Base-by-base conservation (phyloP, 352 stramenopile species). In the Phytophthora foliorum region DNA sequence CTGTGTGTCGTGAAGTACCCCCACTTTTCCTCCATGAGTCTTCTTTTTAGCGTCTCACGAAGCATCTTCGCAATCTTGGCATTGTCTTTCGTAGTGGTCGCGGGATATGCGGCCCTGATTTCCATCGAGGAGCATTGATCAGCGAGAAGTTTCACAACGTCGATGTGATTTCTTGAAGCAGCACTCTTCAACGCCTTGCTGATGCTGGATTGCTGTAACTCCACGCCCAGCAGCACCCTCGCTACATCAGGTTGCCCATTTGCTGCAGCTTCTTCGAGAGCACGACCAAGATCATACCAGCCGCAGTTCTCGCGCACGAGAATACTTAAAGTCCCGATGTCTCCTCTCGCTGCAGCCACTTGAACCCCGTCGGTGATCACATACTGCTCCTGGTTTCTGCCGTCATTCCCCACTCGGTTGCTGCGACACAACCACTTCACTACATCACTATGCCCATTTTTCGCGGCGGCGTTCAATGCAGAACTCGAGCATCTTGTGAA, bases 381-480 rank as follows among this genome's bases (percentile, higher is more conserved):
- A 16, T 49, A 49, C n/a, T 19, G 42, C 42, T 29, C 42, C n/a
- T 11, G 19, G 42, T 45, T 16, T 19, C 11, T 19, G 36, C 3
- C 36, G 9, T 8, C 19, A 49, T 49, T 27, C 7, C 42, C n/a
- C n/a, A 25, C 3, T 25, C 41, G 41, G n/a, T 27, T 49, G 19
- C 7, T 49, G 6, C 42, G 9, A 3, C 42, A 49, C 21, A 49
- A 29, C 19, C 42, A 49, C 42, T 49, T 70, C 2, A 69, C 68
- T 34, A 75, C 49, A 6, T 75, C 56, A 9, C 63, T 49, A 21
- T 75, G 62, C 14, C 67, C 56, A 49, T 25, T 27, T 10, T 56
- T 62, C 13, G 67, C 67, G 31, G 60, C 61, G 6, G 44, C 39
- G 19, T 75, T 75, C 36, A 75, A 59, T n/a, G 54, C 67, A n/a